Evolutionary conservation across 169 alveolate genomes (phyloP), one percentile per base, ranked within the genome.

Genomic region (Amoebophrya sp.): DNA sequence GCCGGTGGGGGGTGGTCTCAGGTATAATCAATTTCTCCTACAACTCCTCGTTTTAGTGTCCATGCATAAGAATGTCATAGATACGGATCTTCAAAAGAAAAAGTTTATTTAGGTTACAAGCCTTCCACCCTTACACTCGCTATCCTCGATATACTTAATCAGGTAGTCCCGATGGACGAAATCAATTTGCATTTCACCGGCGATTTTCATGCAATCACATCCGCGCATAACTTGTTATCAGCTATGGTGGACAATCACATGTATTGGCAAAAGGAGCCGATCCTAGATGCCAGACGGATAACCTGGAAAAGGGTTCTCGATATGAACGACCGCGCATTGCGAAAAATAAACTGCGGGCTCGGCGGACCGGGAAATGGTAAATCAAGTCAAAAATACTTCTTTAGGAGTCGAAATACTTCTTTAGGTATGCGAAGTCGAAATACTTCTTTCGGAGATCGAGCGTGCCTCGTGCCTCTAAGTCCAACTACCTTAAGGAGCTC

Each of bases 121-220:
- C n/a, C n/a, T n/a, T n/a, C n/a, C n/a, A n/a, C n/a, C n/a, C n/a
- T n/a, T n/a, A n/a, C n/a, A n/a, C n/a, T n/a, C n/a, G n/a, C n/a
- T n/a, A n/a, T n/a, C n/a, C n/a, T n/a, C n/a, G n/a, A n/a, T n/a
- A n/a, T n/a, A n/a, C n/a, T n/a, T n/a, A n/a, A n/a, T 23, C 40
- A 23, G 38, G 92, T 90, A 40, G 53, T 90, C 34, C 92, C 92
- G 0, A 90, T 90, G 92, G 92, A 90, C 6, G 92, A 90, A 39
- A 41, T 90, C 47, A 90, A 90, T 38, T 89, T 90, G 34, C 92
- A 90, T 39, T 78, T 90, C 55, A 90, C 92, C 34, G 92, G 92
- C 40, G 92, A 90, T 78, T 34, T 90, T 36, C 92, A 90, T 38
- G 92, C 92, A n/a, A 41, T 90, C 89, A 24, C 92, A 53, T 34